Conservation (phyloP, 805 yeast genomes). For the Ogataea pini region DNA sequence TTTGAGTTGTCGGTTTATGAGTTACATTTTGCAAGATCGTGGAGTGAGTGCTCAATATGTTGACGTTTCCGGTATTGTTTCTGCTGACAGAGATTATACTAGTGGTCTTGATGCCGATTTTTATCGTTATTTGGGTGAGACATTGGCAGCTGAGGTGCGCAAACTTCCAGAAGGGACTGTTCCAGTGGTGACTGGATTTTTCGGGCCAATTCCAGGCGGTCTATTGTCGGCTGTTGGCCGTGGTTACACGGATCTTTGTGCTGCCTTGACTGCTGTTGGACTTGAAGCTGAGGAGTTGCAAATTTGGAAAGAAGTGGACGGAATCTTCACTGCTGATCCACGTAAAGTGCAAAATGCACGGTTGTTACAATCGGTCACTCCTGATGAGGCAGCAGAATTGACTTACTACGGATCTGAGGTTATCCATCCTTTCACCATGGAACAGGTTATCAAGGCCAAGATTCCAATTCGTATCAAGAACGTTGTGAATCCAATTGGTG, state of each 20-base stretch:
- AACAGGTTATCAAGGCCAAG: constrained; percentile 93
- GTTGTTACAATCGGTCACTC: constrained; percentile 83
- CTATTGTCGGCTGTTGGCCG: constrained; percentile 90
- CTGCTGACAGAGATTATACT: constrained; percentile 54
- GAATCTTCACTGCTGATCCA: constrained; percentile 98
- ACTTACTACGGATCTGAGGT: constrained; percentile 98
- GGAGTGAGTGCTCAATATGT: constrained; percentile 79
- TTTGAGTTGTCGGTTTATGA: constrained; percentile 85
- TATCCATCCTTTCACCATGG: constrained; percentile 99
- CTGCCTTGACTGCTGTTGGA: constrained; percentile 95
- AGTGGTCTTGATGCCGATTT: constrained; percentile 67
- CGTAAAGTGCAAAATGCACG: constrained; percentile 91
- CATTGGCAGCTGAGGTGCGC: constrained; percentile 51
- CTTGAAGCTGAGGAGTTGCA: constrained; percentile 89
- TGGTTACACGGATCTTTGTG: constrained; percentile 97
- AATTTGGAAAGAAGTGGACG: constrained; percentile 99
- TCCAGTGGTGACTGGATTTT: constrained; percentile 95
- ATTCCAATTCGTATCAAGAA: constrained; percentile 97
- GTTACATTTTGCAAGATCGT: constrained; percentile 77
- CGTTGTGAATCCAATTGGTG: constrained; percentile 90
- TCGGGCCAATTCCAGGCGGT: constrained; percentile 96
- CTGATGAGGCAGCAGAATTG: constrained; percentile 97
- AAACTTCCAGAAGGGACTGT: constrained; percentile 46
- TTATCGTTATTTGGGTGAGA: constrained; percentile 54
- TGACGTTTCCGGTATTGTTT: constrained; percentile 74